Percentiles rank a stretch among this genome's conserved stretches.
Evolutionary conservation across 2,329 filamentous ascomycete species (phyloP).

Genomic region (Sclerotinia trifoliorum): DNA sequence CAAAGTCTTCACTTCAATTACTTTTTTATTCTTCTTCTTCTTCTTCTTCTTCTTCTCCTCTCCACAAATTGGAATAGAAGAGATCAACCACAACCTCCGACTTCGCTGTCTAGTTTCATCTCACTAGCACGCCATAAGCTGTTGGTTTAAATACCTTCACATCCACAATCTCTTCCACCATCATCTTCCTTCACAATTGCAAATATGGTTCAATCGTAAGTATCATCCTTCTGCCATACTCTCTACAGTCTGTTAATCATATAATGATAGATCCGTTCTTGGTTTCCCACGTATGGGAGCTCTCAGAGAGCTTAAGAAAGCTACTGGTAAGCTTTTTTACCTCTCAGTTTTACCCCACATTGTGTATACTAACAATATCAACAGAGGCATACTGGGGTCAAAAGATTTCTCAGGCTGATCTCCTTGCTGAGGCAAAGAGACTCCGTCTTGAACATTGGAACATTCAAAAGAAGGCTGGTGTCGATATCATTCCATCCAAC

Average conservation of each 20-base stretch:
- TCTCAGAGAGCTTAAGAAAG: constrained; percentile 99
- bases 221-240: constrained; percentile 27
- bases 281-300: constrained; percentile 99
- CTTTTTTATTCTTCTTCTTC: not conserved
- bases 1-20: not conserved
- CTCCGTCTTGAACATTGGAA: constrained; percentile 97
- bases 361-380: constrained; percentile 17
- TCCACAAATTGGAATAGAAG: constrained; percentile 15
- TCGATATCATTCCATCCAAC: constrained; percentile 98
- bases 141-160: not conserved
- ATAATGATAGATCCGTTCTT: constrained; percentile 61
- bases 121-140: constrained; percentile 17
- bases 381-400: constrained; percentile 90
- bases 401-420: constrained; percentile 88
- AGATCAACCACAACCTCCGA: constrained; percentile 9
- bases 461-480: constrained; percentile 98
- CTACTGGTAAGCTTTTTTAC: constrained; percentile 52
- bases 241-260: constrained; percentile 25
- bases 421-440: constrained; percentile 93
- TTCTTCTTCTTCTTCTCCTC: not conserved
- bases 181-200: constrained; percentile 30
- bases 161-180: not conserved
- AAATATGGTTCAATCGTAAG: constrained; percentile 62
- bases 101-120: constrained; percentile 19
- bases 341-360: constrained; percentile 19